Conservation (phyloP, 108 stramenopile genomes). For the Cyclotella cryptica region DNA sequence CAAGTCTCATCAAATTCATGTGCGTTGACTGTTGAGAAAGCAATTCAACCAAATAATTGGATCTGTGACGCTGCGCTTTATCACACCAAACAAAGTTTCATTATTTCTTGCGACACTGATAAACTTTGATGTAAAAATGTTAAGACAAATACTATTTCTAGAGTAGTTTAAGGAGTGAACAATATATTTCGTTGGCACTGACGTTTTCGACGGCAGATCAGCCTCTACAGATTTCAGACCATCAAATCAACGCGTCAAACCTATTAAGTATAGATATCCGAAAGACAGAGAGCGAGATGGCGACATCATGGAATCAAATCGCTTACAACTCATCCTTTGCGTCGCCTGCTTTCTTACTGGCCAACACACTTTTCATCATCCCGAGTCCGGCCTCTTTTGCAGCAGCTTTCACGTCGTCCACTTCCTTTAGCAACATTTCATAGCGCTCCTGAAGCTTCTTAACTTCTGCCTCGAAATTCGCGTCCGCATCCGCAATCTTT, state of each 20-base stretch:
- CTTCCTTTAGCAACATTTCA: constrained; percentile 42
- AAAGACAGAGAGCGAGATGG: not conserved
- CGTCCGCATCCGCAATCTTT: constrained; percentile 60
- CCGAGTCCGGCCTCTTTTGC: constrained; percentile 64
- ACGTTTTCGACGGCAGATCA: not conserved
- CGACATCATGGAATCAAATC: not conserved
- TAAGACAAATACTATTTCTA: too few relatives aligned
- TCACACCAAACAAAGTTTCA: too few relatives aligned
- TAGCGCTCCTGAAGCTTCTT: constrained; percentile 63
- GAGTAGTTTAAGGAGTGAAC: too few relatives aligned
- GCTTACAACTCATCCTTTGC: constrained; percentile 51
- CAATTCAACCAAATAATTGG: too few relatives aligned
- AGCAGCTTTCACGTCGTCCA: constrained; percentile 52
- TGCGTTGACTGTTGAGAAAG: too few relatives aligned
- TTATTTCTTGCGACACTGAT: too few relatives aligned
- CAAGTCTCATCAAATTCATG: not conserved
- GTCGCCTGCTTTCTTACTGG: constrained; percentile 18
- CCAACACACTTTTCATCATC: constrained; percentile 51
- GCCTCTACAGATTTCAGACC: too few relatives aligned
- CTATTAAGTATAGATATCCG: too few relatives aligned
- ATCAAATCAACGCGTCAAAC: too few relatives aligned
- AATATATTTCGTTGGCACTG: too few relatives aligned
- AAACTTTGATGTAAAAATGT: too few relatives aligned
- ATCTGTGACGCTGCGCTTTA: too few relatives aligned
- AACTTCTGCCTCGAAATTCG: constrained; percentile 64